phyloP scores from a whole-genome alignment of 2,329 filamentous ascomycete genomes.

The Pezizomycotina sp. region DNA sequence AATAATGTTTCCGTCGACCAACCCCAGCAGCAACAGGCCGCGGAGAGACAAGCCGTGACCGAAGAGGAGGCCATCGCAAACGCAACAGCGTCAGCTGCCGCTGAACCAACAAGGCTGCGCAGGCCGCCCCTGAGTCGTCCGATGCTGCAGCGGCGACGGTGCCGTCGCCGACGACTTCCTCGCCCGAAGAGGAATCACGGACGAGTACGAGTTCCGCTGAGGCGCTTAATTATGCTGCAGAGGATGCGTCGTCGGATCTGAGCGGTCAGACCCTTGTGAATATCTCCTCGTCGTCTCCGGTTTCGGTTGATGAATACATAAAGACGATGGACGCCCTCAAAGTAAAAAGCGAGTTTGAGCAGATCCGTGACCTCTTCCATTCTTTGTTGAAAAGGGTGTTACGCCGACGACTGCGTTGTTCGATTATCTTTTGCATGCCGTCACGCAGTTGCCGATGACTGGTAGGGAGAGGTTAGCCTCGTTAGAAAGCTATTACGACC shows the following conservation, averaged over 20 bases:
- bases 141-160: neutral
- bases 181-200: too few relatives aligned
- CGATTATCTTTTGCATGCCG: constrained; percentile 72
- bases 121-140: neutral
- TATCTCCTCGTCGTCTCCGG: constrained; percentile 36
- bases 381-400: constrained; percentile 70
- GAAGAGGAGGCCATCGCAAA: constrained; percentile 3
- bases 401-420: constrained; percentile 74
- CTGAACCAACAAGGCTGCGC: constrained; percentile 4
- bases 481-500: constrained; percentile 83
- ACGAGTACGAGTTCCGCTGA: constrained; percentile 22
- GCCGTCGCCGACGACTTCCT: too few relatives aligned
- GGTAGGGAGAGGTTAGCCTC: constrained; percentile 76
- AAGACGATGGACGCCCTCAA: constrained; percentile 62
- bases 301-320: constrained; percentile 55
- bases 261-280: constrained; percentile 32
- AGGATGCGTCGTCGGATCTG: constrained; percentile 24
- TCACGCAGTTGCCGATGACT: constrained; percentile 62
- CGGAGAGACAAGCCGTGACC: neutral
- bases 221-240: constrained; percentile 22
- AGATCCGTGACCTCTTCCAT: constrained; percentile 84
- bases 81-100: constrained; percentile 1
- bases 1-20: constrained; percentile 1
- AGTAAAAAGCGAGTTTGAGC: constrained; percentile 55
- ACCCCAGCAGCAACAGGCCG: neutral